Conservation (phyloP, 257 asterid species). For the Verbascum thapsus region DNA sequence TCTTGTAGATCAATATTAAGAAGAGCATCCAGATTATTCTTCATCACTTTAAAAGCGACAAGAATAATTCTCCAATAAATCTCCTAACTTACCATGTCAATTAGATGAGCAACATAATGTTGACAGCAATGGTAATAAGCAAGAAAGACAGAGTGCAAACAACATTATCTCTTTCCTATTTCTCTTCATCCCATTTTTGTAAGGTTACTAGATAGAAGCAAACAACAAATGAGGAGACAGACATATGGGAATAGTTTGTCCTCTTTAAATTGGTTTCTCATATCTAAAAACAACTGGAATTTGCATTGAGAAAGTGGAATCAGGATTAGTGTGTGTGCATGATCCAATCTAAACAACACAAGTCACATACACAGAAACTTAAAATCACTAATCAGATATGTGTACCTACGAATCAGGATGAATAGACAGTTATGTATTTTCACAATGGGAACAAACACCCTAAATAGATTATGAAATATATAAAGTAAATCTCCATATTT, state of each 20-base stretch:
- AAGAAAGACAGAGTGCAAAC: no score
- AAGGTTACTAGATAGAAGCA: no score
- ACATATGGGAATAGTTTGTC: no score
- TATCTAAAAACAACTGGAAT: not conserved
- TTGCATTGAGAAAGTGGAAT: not conserved
- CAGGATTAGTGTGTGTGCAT: not conserved
- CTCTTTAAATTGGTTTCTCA: not conserved
- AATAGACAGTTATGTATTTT: constrained; percentile 73
- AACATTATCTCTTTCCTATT: no score
- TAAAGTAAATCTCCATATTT: no score
- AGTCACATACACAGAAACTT: constrained; percentile 11
- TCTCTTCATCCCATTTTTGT: no score
- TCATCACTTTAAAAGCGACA: constrained; percentile 92
- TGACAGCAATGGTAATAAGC: no score
- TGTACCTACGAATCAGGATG: constrained; percentile 87
- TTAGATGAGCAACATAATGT: constrained; percentile 80
- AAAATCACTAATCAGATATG: constrained; percentile 11
- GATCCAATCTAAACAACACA: constrained; percentile 11
- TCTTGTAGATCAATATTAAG: constrained; percentile 90
- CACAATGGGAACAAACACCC: no score
- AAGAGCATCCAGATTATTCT: constrained; percentile 87
- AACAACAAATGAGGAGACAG: no score
- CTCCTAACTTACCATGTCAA: constrained; percentile 67
- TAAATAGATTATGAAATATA: no score
- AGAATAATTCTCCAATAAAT: constrained; percentile 43